phyloP scores from a whole-genome alignment of 148 eudicot genomes.

The Suaeda aralocaspica region DNA sequence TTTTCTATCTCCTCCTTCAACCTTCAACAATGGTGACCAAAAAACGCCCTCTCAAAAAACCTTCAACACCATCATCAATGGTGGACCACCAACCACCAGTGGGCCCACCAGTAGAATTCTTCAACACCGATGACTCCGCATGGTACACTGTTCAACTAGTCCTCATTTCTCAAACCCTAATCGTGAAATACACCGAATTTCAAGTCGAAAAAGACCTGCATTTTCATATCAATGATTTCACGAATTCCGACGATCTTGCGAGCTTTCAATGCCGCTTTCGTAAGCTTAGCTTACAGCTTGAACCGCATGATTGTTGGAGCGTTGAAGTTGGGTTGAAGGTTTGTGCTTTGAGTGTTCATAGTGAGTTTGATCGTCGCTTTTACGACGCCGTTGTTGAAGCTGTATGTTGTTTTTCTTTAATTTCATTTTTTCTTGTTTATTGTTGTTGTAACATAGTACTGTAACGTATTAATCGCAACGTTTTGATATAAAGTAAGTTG shows the following conservation, averaged over 20 bases:
- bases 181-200: constrained; percentile 39
- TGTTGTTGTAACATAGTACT: too few relatives aligned
- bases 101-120: constrained; percentile 14
- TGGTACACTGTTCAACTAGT: constrained; percentile 44
- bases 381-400: constrained; percentile 57
- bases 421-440: background rate
- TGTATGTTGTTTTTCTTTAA: constrained; percentile 28
- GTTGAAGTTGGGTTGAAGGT: constrained; percentile 34
- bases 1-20: too few relatives aligned
- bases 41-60: constrained; percentile 4
- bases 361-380: constrained; percentile 30
- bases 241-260: constrained; percentile 17
- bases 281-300: constrained; percentile 40
- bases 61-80: background rate
- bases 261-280: constrained; percentile 33
- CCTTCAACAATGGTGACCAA: constrained; percentile 8
- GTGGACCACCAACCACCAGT: background rate
- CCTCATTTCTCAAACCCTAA: constrained; percentile 20
- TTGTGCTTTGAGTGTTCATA: constrained; percentile 31
- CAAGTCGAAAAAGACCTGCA: constrained; percentile 17
- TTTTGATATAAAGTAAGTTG: too few relatives aligned
- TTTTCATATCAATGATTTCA: constrained; percentile 20
- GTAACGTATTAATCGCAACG: too few relatives aligned
- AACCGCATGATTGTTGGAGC: constrained; percentile 37
- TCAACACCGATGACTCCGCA: constrained; percentile 34